Base-by-base conservation (phyloP, 441 rosid genomes). In the Eruca vesicaria region DNA sequence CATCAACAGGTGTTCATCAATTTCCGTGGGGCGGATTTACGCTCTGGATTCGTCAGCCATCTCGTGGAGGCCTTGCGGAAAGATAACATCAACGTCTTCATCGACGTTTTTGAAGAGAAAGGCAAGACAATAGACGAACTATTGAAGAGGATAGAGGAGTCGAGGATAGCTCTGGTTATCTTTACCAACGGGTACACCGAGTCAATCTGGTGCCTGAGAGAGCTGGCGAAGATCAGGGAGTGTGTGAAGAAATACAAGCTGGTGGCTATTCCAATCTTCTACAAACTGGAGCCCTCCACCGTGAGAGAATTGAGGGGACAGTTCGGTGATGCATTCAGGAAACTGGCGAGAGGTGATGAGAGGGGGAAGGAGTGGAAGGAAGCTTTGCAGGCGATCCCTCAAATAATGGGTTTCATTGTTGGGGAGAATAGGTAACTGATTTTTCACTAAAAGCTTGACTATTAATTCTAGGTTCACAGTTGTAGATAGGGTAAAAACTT, bases 1-100 rank as follows among this genome's bases (percentile, higher is more conserved):
- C n/a, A n/a, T n/a, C n/a, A n/a, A n/a, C 66, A 72, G 6, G 76
- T 72, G 10, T 72, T 72, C 63, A 63, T 72, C 69, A 72, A 9
- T 26, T 72, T 72, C 20, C 69, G 63, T 6, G 76, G 76, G 0
- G 36, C 2, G 1, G 70, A 72, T 2, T 1, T 72, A 4, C 76
- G 70, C 29, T 9, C 0, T 21, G 20, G 7, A 52, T 63, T 72
- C 63, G 63, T 63, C 53, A 52, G 55, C 56, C 63, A 63, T 64
- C 69, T 56, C 32, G 61, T 56, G 3, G 16, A 2, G 2, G 61
- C 32, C 61, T 21, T 56, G 9, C 2, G 6, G 7, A 56, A 9
- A 7, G 3, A 2, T 11, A 1, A 6, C 1, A 56, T 56, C 61
- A 56, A 56, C n/a, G 4, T 56, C 16, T 23, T 56, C 2, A 23